These are phyloP conservation scores for Suillus occidentalis DNA, from an alignment of 768 basidiomycete species.

Conservation along the genomic window DNA sequence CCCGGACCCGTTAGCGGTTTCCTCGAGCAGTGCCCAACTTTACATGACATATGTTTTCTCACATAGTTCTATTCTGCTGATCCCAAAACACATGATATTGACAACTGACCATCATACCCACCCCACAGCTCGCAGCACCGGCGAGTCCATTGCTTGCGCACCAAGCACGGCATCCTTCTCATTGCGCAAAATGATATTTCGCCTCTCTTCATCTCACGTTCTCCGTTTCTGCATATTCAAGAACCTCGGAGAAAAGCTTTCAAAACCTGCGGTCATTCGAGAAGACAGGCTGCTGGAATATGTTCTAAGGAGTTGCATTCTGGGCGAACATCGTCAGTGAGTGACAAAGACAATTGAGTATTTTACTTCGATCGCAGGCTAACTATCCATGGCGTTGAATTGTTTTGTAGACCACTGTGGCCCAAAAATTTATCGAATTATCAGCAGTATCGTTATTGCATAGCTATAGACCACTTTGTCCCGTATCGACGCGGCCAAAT, in stretches of 20 bases:
- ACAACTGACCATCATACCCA: not conserved
- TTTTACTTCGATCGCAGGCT: not conserved
- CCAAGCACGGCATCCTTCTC: not conserved
- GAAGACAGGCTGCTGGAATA: conserved; percentile 2
- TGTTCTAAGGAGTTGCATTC: not conserved
- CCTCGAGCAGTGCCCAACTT: not conserved
- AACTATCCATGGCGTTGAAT: not conserved
- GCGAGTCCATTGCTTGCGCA: not conserved
- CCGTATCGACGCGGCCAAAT: no score
- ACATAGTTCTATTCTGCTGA: not conserved
- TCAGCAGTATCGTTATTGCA: no score
- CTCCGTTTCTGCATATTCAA: no score
- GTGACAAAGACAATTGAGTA: conserved; percentile 1
- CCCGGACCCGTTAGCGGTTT: not conserved
- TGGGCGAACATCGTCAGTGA: not conserved
- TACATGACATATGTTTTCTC: no score
- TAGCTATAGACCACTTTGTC: not conserved
- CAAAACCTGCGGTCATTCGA: not conserved
- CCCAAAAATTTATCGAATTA: not conserved
- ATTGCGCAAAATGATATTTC: no score
- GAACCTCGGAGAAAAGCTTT: not conserved
- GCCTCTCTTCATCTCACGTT: no score
- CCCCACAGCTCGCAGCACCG: not conserved
- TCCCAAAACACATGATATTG: not conserved
- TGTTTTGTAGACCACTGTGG: not conserved